phyloP scores from a whole-genome alignment of 139 green algal species.

The Chlamydomonas incerta region DNA sequence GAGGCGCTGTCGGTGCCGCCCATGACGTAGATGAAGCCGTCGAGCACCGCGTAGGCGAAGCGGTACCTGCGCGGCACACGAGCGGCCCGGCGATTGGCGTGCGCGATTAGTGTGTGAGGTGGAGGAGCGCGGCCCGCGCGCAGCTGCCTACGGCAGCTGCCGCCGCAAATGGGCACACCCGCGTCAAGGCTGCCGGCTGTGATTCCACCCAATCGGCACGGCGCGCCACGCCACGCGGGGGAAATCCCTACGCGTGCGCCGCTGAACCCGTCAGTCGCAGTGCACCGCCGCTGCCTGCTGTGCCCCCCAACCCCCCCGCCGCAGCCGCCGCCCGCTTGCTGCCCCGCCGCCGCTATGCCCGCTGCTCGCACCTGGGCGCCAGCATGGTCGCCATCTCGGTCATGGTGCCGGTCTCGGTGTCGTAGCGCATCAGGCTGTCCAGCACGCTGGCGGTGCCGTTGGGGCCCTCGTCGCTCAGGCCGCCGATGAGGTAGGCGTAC shows the following conservation, averaged over 20 bases:
- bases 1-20: slow-evolving; percentile 36
- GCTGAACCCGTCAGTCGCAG: no score
- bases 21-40: slow-evolving; percentile 58
- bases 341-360: background rate
- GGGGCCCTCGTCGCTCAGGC: background rate
- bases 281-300: no score
- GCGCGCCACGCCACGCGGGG: no score
- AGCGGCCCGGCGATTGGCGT: no score
- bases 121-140: no score
- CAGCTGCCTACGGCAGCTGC: no score
- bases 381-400: background rate
- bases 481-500: slow-evolving; percentile 50
- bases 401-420: slow-evolving; percentile 18
- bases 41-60: slow-evolving; percentile 46
- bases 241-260: no score
- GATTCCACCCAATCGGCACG: no score
- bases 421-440: slow-evolving; percentile 13
- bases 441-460: background rate
- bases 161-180: no score
- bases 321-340: background rate
- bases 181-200: no score
- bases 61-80: slow-evolving; percentile 41
- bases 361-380: background rate
- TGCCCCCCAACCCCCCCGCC: no score
- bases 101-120: no score